Conservation (phyloP, 2,329 filamentous ascomycete genomes). For the Pseudocercospora cruenta region DNA sequence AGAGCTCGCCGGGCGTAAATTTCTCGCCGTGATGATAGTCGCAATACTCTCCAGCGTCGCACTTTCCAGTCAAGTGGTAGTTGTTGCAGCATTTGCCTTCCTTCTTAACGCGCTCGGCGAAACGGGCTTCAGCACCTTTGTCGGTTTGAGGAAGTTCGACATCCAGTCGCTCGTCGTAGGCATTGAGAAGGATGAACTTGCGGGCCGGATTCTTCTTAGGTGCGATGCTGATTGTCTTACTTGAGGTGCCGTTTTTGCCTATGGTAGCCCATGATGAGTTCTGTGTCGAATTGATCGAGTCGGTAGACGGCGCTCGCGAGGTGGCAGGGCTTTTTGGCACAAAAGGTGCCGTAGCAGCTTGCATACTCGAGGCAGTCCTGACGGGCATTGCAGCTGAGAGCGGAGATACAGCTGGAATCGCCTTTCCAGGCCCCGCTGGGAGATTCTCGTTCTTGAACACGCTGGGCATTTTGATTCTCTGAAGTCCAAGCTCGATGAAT, state of each 20-base stretch:
- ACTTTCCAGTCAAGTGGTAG: slow-evolving; percentile 43
- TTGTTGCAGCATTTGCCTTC: slow-evolving; percentile 44
- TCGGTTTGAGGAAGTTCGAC: slow-evolving; percentile 40
- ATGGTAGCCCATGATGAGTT: slow-evolving; percentile 45
- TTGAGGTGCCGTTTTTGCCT: slow-evolving; percentile 41
- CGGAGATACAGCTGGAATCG: slow-evolving; percentile 2
- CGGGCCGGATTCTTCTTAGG: slow-evolving; percentile 35
- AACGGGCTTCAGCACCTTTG: slow-evolving; percentile 33
- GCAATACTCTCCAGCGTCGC: slow-evolving; percentile 46
- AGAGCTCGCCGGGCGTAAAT: slow-evolving; percentile 42
- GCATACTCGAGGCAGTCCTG: slow-evolving; percentile 5
- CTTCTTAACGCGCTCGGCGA: slow-evolving; percentile 34
- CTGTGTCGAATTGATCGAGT: slow-evolving; percentile 22
- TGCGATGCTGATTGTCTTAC: slow-evolving; percentile 46
- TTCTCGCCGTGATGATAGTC: slow-evolving; percentile 48
- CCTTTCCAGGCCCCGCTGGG: slow-evolving; percentile 13
- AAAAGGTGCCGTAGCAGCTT: slow-evolving; percentile 11
- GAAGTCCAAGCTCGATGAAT: slow-evolving; percentile 49
- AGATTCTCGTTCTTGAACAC: slow-evolving; percentile 47
- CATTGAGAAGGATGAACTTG: slow-evolving; percentile 48
- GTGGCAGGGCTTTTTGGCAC: slow-evolving; percentile 19
- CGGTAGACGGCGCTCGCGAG: slow-evolving; percentile 29
- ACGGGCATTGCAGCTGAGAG: not conserved
- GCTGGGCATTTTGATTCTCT: slow-evolving; percentile 42
- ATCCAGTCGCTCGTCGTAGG: slow-evolving; percentile 48